These are phyloP conservation scores for Aspergillus udagawae DNA, from an alignment of 2,329 filamentous ascomycete species.

Conservation along the genomic window DNA sequence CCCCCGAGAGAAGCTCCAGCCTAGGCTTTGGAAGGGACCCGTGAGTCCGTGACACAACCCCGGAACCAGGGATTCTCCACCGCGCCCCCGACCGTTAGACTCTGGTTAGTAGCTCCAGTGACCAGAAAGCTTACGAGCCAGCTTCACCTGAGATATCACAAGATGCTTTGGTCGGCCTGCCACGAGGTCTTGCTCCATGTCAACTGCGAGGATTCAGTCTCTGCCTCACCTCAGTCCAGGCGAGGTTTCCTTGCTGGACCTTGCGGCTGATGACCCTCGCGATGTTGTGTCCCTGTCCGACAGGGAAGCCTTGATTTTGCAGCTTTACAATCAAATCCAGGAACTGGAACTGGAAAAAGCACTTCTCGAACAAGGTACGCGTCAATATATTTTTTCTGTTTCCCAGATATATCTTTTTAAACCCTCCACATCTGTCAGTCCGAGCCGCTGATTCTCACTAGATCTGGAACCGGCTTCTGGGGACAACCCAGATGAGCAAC, in stretches of 20 bases:
- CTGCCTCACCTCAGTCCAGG: constrained; percentile 30
- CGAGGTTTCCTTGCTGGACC: constrained; percentile 35
- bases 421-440: background rate
- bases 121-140: constrained; percentile 4
- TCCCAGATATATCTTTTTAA: background rate
- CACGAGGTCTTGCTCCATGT: constrained; percentile 33
- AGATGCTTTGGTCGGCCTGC: constrained; percentile 20
- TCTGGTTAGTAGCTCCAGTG: background rate
- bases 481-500: constrained; percentile 50
- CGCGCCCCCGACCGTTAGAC: constrained; percentile 9
- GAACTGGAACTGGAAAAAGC: constrained; percentile 69
- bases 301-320: constrained; percentile 62
- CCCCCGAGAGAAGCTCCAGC: constrained; percentile 12
- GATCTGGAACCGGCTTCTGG: constrained; percentile 39
- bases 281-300: constrained; percentile 58
- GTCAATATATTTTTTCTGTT: constrained; percentile 1
- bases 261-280: constrained; percentile 42
- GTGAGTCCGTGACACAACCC: constrained; percentile 8
- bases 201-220: constrained; percentile 26
- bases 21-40: constrained; percentile 14
- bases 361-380: constrained; percentile 51
- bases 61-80: constrained; percentile 14
- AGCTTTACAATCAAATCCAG: constrained; percentile 67
- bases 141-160: constrained; percentile 22
- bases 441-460: constrained; percentile 6